A percentile compares a stretch with the other conserved stretches of the same genome.
Conservation (phyloP, 768 basidiomycete genomes). For the Sarcodon sp. region DNA sequence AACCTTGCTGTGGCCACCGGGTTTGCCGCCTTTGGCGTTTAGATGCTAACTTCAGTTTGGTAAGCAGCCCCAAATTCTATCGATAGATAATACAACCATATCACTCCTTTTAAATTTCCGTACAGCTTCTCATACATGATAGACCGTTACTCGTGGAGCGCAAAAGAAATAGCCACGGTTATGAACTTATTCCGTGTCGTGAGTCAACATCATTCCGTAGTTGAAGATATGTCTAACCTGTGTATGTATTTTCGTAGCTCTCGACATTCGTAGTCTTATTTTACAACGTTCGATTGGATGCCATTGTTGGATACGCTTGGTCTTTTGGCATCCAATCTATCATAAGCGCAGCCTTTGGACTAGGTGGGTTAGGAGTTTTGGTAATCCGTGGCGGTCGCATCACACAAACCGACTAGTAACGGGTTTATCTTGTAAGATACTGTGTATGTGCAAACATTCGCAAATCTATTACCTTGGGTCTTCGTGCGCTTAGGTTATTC, state of each 20-base stretch:
- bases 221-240: no score
- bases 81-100: neutral
- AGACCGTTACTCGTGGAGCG: neutral
- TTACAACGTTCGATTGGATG: neutral
- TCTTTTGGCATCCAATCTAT: neutral
- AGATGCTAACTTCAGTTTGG: neutral
- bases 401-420: no score
- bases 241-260: neutral
- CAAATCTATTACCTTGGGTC: no score
- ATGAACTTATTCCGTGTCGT: neutral
- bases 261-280: neutral
- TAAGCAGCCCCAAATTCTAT: neutral
- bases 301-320: neutral
- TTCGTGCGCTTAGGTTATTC: no score
- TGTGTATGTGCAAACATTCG: no score
- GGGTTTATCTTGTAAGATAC: no score
- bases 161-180: neutral
- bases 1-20: neutral
- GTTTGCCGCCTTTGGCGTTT: neutral
- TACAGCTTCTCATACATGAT: neutral
- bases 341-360: neutral
- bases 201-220: no score
- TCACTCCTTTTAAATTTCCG: neutral
- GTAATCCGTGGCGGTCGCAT: neutral
- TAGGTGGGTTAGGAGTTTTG: neutral